phyloP scores from a whole-genome alignment of 2,329 filamentous ascomycete species.

The Zymoseptoria tritici region DNA sequence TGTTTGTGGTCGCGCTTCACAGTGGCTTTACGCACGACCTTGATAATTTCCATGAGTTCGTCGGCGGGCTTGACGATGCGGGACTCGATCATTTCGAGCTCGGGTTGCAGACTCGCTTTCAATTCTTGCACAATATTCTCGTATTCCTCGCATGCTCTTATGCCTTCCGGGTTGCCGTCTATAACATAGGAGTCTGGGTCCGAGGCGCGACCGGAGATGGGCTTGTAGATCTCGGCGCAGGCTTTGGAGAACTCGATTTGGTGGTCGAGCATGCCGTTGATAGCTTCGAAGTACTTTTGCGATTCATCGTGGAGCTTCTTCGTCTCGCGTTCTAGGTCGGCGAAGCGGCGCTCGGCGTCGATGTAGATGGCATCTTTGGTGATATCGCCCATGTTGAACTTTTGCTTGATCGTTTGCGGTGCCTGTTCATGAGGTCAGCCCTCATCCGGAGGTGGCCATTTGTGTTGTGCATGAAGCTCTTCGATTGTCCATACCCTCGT shows the following conservation, averaged over 20 bases:
- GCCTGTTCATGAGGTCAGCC: conserved; percentile 45
- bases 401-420: conserved; percentile 83
- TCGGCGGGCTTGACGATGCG: conserved; percentile 87
- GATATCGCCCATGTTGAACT: conserved; percentile 91
- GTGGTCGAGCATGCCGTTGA: conserved; percentile 94
- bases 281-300: conserved; percentile 93
- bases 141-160: conserved; percentile 93
- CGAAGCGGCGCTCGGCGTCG: conserved; percentile 81
- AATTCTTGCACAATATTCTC: conserved; percentile 83
- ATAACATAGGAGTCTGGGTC: conserved; percentile 77
- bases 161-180: conserved; percentile 87
- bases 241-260: conserved; percentile 98
- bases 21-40: conserved; percentile 82
- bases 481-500: conserved; percentile 56
- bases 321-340: conserved; percentile 89
- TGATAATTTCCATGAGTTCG: conserved; percentile 90
- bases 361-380: conserved; percentile 93
- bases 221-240: conserved; percentile 94
- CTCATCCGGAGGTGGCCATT: not conserved
- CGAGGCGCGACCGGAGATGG: conserved; percentile 90
- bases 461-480: not conserved
- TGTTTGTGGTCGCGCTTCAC: conserved; percentile 95
- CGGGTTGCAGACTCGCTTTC: conserved; percentile 78
- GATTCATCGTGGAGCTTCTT: conserved; percentile 96
- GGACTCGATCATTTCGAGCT: conserved; percentile 94